Percentiles rank a stretch among this genome's conserved stretches.
phyloP scores from a whole-genome alignment of 139 green algal species.

The Pleodorina starrii region DNA sequence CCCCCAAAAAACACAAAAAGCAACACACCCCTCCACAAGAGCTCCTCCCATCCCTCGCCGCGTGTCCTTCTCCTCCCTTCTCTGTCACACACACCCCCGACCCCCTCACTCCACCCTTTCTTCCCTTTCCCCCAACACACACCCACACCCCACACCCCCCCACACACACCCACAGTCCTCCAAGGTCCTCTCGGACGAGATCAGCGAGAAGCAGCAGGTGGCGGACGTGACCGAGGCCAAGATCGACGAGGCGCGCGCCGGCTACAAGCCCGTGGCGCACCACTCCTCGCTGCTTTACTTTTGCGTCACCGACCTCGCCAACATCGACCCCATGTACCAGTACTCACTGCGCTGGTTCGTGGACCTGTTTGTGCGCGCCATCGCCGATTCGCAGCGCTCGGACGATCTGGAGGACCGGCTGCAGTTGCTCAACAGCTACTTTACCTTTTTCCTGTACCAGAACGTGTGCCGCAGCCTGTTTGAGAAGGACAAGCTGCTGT shows the following conservation, averaged over 20 bases:
- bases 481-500: slow-evolving; percentile 93
- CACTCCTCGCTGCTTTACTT: slow-evolving; percentile 85
- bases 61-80: too few species aligned
- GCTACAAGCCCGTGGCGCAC: slow-evolving; percentile 82
- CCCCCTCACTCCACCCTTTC: too few species aligned
- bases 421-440: slow-evolving; percentile 77
- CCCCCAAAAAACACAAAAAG: too few species aligned
- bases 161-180: slow-evolving; percentile 51
- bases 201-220: slow-evolving; percentile 82
- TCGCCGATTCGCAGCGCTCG: slow-evolving; percentile 63
- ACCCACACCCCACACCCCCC: too few species aligned
- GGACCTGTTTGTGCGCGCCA: slow-evolving; percentile 74
- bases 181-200: slow-evolving; percentile 83
- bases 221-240: slow-evolving; percentile 87
- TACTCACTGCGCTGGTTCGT: slow-evolving; percentile 82
- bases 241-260: slow-evolving; percentile 82
- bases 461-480: slow-evolving; percentile 89
- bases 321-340: slow-evolving; percentile 87
- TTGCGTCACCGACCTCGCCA: slow-evolving; percentile 73
- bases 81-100: too few species aligned
- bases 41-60: too few species aligned
- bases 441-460: slow-evolving; percentile 82
- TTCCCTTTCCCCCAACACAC: too few species aligned
- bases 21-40: too few species aligned
- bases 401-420: slow-evolving; percentile 76